Evolutionary conservation across 1,284 basidiomycete species (phyloP), one percentile per base, ranked within the genome.

Genomic region (Austroboletus niveus): DNA sequence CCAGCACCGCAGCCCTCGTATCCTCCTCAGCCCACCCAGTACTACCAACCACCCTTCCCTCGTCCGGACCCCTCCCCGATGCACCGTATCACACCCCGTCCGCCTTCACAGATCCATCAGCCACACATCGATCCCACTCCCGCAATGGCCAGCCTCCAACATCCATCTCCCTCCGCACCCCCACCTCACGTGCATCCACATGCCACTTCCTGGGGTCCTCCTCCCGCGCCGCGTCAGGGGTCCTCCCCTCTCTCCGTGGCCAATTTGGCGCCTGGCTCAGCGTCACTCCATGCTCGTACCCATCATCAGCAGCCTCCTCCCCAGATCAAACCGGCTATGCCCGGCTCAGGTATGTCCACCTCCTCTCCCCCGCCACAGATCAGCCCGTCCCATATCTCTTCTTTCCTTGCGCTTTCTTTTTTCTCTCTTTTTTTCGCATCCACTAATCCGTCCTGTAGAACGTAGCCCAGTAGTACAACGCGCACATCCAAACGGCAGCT

Each of bases 321-420:
- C 32, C 63, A 63, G 44, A 57, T 65, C 61, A 64, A 68, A 63
- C 48, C 63, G 64, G 65, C 55, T 61, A 68, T 65, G 64, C 55
- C 63, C 60, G 63, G 63, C 49, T 47, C 64, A 68, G 65, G 65
- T 66, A 53, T 42, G 45, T 24, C 43, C 45, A 17, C 32, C 24
- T 52, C 32, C 44, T 40, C 14, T 49, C 30, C 31, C 31, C 35
- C 31, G 8, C 2, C n/a, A 12, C 8, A 5, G 20, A 2, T n/a
- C 4, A 24, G 4, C 22, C 22, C 24, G 14, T 36, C 42, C 42
- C 45, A 22, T 56, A 42, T 38, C 20, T 10, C 11, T 2, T 24
- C 9, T 17, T 32, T 17, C 24, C 5, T 15, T 24, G n/a, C 12
- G 0, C 35, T 22, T 17, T 24, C 22, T 27, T 31, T 45, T 24